Evolutionary conservation across 1,284 basidiomycete genomes (phyloP), one percentile per base, ranked within the genome.

Genomic region (Hymenochaete sp.): DNA sequence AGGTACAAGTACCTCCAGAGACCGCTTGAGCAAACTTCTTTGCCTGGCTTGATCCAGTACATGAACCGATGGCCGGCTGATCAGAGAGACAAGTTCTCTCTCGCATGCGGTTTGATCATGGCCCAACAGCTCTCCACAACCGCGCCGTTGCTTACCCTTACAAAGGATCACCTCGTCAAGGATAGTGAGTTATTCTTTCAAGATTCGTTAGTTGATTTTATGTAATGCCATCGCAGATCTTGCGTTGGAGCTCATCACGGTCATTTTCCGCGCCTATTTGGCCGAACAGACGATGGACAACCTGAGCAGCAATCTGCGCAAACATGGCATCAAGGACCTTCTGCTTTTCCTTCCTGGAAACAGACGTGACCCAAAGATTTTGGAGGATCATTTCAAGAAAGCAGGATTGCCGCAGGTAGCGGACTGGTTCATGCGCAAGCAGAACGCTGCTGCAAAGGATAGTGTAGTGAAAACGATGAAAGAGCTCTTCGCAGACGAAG

Each of bases 1-100:
- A 92, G 89, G 66, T 98, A 96, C 75, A 97, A 97, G 65, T 98
- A 97, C 72, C 85, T 98, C 55, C 93, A 97, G 68, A 91, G 85
- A 64, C 91, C 93, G 35, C 80, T 98, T 40, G 93, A 97, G 66
- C 84, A 84, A 61, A 77, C 73, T 33, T 77, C 89, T 48, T 73
- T 98, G 25, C 87, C 89, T 2, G 77, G 75, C 42, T 73, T 98
- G 44, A 68, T 98, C 52, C 91, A 95, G 62, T 96, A 96, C 61
- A 78, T 88, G 59, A 79, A 89, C 60, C 81, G 85, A 56, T 93
- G 90, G 90, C 65, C 79, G 3, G 62, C 73, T 11, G 70, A 67
- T 18, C 79, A 87, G 66, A 78, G 82, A 53, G 81, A 89, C 58
- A 93, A 93, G 68, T 71, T 97, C 45, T 79, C 88, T 21, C 72